phyloP scores from a whole-genome alignment of 2,329 filamentous ascomycete genomes.

The Claviceps maximensis region DNA sequence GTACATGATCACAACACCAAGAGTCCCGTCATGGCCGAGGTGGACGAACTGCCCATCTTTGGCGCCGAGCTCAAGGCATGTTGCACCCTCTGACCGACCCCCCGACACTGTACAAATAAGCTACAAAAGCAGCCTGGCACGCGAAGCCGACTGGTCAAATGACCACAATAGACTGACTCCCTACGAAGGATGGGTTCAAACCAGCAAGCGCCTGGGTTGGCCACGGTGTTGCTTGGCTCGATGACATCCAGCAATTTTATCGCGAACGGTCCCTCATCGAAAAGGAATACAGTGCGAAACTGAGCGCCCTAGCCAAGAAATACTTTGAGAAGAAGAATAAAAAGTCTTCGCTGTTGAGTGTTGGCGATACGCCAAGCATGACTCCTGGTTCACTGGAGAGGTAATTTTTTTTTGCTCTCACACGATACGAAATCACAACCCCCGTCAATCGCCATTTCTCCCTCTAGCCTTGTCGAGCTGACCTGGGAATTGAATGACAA shows the following conservation, averaged over 20 bases:
- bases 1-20: slow-evolving; percentile 9
- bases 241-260: slow-evolving; percentile 95
- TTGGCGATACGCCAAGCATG: slow-evolving; percentile 83
- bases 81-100: slow-evolving; percentile 5
- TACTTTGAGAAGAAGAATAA: slow-evolving; percentile 95
- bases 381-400: slow-evolving; percentile 92
- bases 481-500: background rate
- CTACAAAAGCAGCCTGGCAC: background rate
- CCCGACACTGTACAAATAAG: background rate
- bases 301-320: slow-evolving; percentile 79
- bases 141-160: background rate
- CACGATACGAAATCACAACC: background rate
- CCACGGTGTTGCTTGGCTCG: slow-evolving; percentile 84
- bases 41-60: slow-evolving; percentile 74
- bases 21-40: slow-evolving; percentile 54
- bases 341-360: slow-evolving; percentile 76
- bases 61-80: slow-evolving; percentile 85
- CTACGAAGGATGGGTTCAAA: slow-evolving; percentile 79
- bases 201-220: slow-evolving; percentile 84
- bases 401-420: no score
- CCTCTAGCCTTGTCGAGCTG: no score
- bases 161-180: background rate
- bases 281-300: slow-evolving; percentile 88
- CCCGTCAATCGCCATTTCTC: no score
- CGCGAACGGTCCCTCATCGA: slow-evolving; percentile 87